Percentiles rank a stretch among this genome's conserved stretches.
These are phyloP conservation scores for Ophiostoma himal-ulmi DNA, from an alignment of 2,329 filamentous ascomycete genomes.

Conservation along the genomic window DNA sequence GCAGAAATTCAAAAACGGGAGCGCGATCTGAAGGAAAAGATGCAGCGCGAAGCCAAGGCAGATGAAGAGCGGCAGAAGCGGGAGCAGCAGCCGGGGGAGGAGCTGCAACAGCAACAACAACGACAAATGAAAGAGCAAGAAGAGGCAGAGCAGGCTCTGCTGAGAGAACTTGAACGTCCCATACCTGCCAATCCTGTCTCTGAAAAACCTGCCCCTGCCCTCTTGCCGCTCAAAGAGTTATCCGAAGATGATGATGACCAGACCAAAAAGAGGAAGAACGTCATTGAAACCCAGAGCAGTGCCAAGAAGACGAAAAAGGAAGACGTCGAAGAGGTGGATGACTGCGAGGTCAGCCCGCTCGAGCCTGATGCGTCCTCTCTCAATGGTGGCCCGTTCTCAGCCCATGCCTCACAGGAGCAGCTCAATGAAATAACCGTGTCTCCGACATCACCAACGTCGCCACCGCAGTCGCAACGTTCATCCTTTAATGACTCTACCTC, in stretches of 20 bases:
- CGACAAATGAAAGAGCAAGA: neutral
- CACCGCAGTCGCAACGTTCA: neutral
- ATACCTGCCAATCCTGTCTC: neutral
- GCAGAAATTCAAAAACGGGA: conserved; percentile 26
- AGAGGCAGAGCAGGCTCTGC: neutral
- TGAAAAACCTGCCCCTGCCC: neutral
- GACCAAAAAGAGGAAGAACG: neutral
- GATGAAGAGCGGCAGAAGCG: neutral
- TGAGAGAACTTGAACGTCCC: neutral
- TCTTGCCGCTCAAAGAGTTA: neutral
- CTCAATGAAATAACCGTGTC: neutral
- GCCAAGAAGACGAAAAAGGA: neutral
- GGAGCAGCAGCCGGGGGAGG: conserved; percentile 4
- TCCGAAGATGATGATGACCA: neutral
- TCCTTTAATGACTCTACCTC: neutral
- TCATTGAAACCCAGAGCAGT: neutral
- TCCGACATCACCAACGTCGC: neutral
- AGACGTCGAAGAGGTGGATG: conserved; percentile 13
- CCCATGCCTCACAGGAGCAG: neutral
- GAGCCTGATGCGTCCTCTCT: neutral
- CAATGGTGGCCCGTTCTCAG: neutral
- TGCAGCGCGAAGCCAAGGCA: conserved; percentile 16
- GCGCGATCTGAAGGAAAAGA: conserved; percentile 17
- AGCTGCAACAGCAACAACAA: neutral
- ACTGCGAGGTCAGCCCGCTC: conserved; percentile 15